Evolutionary conservation across 768 basidiomycete genomes (phyloP).

Genomic region (Pulveroboletus frians): DNA sequence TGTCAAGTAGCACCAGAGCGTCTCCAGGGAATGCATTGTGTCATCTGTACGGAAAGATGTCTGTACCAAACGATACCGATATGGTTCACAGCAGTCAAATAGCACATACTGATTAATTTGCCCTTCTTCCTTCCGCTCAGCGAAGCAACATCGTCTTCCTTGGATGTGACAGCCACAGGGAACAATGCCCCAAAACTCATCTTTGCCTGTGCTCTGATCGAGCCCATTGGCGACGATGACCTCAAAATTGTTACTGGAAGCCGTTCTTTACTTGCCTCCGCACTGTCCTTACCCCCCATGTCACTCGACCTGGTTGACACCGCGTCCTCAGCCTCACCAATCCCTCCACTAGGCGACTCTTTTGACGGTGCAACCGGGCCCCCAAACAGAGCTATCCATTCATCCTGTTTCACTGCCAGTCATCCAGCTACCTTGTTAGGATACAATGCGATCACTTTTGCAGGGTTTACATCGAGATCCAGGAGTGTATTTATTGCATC

Average conservation of each 20-base stretch:
- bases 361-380: constrained; percentile 43
- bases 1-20: constrained; percentile 80
- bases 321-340: constrained; percentile 20
- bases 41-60: constrained; percentile 41
- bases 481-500: constrained; percentile 83
- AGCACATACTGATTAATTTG: constrained; percentile 32
- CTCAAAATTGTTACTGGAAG: constrained; percentile 15
- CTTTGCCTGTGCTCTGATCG: constrained; percentile 49
- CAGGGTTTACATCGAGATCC: constrained; percentile 85
- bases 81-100: constrained; percentile 8
- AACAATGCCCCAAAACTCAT: constrained; percentile 50
- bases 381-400: constrained; percentile 82
- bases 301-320: constrained; percentile 25
- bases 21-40: constrained; percentile 72
- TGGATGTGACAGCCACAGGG: constrained; percentile 28
- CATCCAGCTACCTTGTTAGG: constrained; percentile 78
- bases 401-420: constrained; percentile 58
- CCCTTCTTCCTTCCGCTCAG: constrained; percentile 35
- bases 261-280: constrained; percentile 22
- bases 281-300: constrained; percentile 21
- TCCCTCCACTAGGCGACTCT: constrained; percentile 3
- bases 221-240: constrained; percentile 35
- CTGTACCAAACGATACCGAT: neutral
- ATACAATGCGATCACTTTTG: constrained; percentile 88
- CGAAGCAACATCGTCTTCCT: constrained; percentile 64